A percentile compares a stretch with the other conserved stretches of the same genome.
These are phyloP conservation scores for Clavispora carvajalis DNA, from an alignment of 805 yeast genomes.

Conservation along the genomic window DNA sequence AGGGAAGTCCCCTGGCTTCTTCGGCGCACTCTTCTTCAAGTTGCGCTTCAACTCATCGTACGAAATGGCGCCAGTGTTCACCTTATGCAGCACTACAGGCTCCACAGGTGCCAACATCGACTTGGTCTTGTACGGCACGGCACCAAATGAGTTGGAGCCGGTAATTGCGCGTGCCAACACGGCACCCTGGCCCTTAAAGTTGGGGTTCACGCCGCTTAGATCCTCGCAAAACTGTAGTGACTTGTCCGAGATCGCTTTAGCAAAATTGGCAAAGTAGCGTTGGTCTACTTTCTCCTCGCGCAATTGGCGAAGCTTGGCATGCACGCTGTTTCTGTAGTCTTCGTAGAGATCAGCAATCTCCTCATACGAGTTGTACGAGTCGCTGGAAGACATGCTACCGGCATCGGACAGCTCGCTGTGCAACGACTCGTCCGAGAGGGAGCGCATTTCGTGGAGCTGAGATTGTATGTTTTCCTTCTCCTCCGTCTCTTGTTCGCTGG, in stretches of 20 bases:
- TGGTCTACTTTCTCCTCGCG: constrained; percentile 17
- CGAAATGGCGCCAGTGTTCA: constrained; percentile 17
- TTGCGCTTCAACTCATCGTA: constrained; percentile 31
- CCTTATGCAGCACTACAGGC: constrained; percentile 12
- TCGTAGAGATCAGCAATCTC: constrained; percentile 33
- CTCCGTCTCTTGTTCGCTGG: no score
- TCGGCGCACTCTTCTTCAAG: constrained; percentile 17
- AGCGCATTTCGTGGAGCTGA: constrained; percentile 3
- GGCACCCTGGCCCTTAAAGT: constrained; percentile 37
- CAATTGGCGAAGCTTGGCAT: constrained; percentile 11
- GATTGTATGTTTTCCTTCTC: no score
- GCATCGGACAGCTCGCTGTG: constrained; percentile 15
- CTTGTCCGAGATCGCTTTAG: constrained; percentile 28
- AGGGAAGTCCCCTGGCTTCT: constrained; percentile 6
- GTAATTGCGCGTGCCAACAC: constrained; percentile 38
- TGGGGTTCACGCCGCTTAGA: constrained; percentile 32
- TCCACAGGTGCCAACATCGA: constrained; percentile 31
- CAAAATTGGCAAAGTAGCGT: constrained; percentile 24
- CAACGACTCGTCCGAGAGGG: constrained; percentile 12
- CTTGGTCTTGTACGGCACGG: constrained; percentile 38
- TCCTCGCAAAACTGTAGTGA: constrained; percentile 33
- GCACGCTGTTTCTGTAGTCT: constrained; percentile 22
- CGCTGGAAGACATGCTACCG: constrained; percentile 21
- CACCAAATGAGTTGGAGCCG: constrained; percentile 37
- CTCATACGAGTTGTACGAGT: constrained; percentile 33